Conservation (phyloP, 2,329 filamentous ascomycete genomes). For the Pseudogymnoascus sp. region DNA sequence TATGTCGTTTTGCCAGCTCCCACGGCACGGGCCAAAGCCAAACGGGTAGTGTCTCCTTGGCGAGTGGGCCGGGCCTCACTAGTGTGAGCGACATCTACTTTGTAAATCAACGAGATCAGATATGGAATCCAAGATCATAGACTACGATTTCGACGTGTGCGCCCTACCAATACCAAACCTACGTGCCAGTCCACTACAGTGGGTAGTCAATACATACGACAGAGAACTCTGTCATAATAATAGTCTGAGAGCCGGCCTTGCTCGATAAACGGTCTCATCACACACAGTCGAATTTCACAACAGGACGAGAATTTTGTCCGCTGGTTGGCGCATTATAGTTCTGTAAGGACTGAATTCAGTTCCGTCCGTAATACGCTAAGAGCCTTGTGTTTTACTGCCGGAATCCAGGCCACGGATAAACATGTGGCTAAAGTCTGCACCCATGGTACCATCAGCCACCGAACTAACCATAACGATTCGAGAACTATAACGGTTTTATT, state of each 20-base stretch:
- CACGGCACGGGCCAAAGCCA: background rate
- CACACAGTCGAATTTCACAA: background rate
- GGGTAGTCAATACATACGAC: background rate
- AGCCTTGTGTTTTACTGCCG: background rate
- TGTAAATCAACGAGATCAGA: background rate
- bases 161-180: background rate
- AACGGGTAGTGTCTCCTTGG: background rate
- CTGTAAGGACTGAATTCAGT: background rate
- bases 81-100: background rate
- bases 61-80: background rate
- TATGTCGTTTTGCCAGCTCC: too few species aligned
- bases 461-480: background rate
- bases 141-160: background rate
- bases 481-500: conserved; percentile 7
- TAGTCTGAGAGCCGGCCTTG: background rate
- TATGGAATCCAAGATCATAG: background rate
- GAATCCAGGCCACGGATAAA: background rate
- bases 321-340: background rate
- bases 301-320: background rate
- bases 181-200: too few species aligned
- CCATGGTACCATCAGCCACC: background rate
- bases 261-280: background rate
- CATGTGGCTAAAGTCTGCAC: background rate
- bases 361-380: background rate
- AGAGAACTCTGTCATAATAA: background rate